These are phyloP conservation scores for Chenopodium album DNA, from an alignment of 148 eudicot genomes.

Conservation along the genomic window DNA sequence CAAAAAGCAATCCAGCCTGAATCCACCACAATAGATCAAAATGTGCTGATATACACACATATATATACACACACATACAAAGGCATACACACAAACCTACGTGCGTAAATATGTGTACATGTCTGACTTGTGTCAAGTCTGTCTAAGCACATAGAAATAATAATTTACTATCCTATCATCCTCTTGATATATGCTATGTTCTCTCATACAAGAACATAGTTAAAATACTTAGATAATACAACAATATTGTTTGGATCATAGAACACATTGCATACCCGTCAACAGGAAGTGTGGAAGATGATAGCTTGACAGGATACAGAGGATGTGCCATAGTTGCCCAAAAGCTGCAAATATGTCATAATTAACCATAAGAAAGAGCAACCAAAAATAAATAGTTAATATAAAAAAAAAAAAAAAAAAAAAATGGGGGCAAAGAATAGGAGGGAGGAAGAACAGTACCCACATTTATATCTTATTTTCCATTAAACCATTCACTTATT, in stretches of 20 bases:
- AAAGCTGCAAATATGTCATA: constrained; percentile 59
- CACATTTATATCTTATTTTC: background rate
- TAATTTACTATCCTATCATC: too few species aligned
- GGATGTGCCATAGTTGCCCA: constrained; percentile 67
- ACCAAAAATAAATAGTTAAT: background rate
- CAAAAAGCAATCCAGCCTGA: background rate
- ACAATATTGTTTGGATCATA: background rate
- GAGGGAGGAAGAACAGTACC: background rate
- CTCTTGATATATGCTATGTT: background rate
- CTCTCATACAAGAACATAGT: background rate
- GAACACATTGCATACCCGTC: constrained; percentile 63
- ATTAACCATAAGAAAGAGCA: constrained; percentile 38
- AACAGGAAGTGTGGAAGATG: constrained; percentile 45
- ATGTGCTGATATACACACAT: too few species aligned
- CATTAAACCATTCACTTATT: background rate
- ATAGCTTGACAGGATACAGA: constrained; percentile 67
- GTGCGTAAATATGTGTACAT: too few species aligned
- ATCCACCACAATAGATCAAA: too few species aligned
- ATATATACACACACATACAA: too few species aligned
- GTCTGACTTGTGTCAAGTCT: too few species aligned
- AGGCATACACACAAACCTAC: too few species aligned
- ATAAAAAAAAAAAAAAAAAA: background rate
- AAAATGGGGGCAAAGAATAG: background rate
- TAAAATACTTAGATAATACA: background rate
- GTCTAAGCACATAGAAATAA: too few species aligned